phyloP scores from a whole-genome alignment of 306 rosid genomes.

The Vicia villosa region DNA sequence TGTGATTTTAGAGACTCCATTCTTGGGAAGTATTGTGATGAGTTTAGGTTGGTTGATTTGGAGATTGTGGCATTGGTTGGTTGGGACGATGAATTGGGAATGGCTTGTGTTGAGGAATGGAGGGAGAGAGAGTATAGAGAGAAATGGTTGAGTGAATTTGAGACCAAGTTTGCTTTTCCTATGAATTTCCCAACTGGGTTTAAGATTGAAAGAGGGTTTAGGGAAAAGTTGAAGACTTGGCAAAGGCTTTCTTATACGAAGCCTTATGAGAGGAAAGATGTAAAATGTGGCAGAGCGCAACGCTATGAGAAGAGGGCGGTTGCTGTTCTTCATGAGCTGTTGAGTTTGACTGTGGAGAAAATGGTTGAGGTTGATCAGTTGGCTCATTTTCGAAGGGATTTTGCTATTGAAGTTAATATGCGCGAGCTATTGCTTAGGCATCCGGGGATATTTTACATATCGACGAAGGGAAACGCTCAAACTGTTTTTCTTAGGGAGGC shows the following conservation, averaged over 20 bases:
- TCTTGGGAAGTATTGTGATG: constrained; percentile 46
- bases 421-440: constrained; percentile 63
- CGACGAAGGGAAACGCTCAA: constrained; percentile 62
- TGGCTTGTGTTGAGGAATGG: constrained; percentile 64
- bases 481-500: constrained; percentile 78
- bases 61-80: constrained; percentile 65
- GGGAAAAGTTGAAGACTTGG: constrained; percentile 76
- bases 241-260: constrained; percentile 74
- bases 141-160: constrained; percentile 86
- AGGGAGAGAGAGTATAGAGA: constrained; percentile 71
- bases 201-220: constrained; percentile 58
- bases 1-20: constrained; percentile 73
- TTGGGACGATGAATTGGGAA: constrained; percentile 44
- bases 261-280: constrained; percentile 69
- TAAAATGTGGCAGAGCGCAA: constrained; percentile 57
- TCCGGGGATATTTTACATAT: constrained; percentile 79
- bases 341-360: constrained; percentile 84
- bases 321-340: constrained; percentile 75
- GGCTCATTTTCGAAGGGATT: constrained; percentile 67
- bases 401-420: constrained; percentile 59
- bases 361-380: constrained; percentile 79
- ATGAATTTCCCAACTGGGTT: constrained; percentile 69
- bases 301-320: constrained; percentile 75
- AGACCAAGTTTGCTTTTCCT: constrained; percentile 72
- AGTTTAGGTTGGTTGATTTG: constrained; percentile 57